Evolutionary conservation across 176 grass and related monocot species (phyloP).

Genomic region (Hyparrhenia diplandra): DNA sequence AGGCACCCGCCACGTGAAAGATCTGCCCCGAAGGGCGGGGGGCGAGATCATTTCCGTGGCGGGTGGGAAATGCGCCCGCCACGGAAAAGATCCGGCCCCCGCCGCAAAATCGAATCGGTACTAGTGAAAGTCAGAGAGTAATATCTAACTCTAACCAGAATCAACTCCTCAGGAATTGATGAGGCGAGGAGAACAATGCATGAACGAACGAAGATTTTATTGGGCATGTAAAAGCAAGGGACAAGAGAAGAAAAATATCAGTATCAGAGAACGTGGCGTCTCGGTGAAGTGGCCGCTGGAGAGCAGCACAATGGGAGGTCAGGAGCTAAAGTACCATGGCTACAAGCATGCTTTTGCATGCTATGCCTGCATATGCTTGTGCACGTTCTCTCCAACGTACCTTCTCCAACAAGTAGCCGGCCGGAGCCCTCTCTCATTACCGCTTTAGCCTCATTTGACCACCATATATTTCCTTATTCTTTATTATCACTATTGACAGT

Average conservation of each 20-base stretch:
- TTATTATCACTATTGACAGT: neutral
- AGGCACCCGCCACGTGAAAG: no score
- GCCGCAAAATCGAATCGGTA: no score
- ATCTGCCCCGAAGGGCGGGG: no score
- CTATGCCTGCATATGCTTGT: neutral
- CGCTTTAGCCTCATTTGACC: neutral
- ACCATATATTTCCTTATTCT: neutral
- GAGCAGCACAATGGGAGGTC: constrained; percentile 16
- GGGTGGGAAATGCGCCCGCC: no score
- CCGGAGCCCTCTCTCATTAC: neutral
- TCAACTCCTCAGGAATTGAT: neutral
- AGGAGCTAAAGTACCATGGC: constrained; percentile 23
- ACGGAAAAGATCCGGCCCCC: no score
- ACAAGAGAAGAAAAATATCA: neutral
- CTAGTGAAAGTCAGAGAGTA: no score
- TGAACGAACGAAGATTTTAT: no score
- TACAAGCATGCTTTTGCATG: neutral
- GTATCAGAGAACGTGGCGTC: constrained; percentile 8
- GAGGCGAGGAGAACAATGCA: neutral
- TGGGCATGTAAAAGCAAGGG: neutral
- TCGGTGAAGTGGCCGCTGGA: constrained; percentile 15
- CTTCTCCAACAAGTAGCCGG: neutral
- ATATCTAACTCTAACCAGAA: neutral
- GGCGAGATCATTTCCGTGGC: no score
- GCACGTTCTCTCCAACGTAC: neutral